Base-by-base conservation (phyloP, 1,284 basidiomycete genomes). In the Pascua guehoae region DNA sequence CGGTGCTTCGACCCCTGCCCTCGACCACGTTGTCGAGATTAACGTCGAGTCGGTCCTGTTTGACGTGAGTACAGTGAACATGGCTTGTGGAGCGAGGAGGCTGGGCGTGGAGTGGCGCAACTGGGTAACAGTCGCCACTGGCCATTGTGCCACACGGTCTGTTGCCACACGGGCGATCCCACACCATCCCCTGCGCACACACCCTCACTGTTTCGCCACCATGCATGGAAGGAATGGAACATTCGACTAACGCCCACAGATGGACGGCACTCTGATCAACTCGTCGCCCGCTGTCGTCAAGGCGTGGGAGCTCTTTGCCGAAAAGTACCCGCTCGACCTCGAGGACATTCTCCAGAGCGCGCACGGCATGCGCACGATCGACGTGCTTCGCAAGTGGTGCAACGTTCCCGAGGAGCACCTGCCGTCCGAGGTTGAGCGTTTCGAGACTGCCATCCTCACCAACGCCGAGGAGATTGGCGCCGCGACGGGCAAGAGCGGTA, bases 1-100 rank as follows among this genome's bases (percentile, higher is more conserved):
- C 15, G 66, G 67, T 12, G 92, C 91, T 88, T 85, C 84, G 56
- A 86, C 89, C 10, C 81, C 84, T 1, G 86, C 86, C 4, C 78
- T 93, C 36, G 89, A 88, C 86, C 70, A 76, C 63, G 70, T 76
- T 56, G 72, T 76, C 57, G 69, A 72, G 49, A 76, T 78, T 68
- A 71, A 75, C 59, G 73, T 79, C 66, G 76, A 76, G 59, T 69
- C 69, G 37, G 70, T 74, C 47, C 66, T 77, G 16, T 77, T 78
- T 60, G 75, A 77, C 63, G 24, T 32, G 24, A 32, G 24, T 32
- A 32, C 4, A 32, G 24, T 7, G 4, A 73, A 73, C 24, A 32
- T 32, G 3, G 24, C 4, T 3, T 4, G 24, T 7, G 24, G 24
- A 32, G 24, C 3, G 24, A 32, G 24, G 24, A 32, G 24, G 24